Base-by-base conservation (phyloP, 169 alveolate species). In the Eimeria acervulina region DNA sequence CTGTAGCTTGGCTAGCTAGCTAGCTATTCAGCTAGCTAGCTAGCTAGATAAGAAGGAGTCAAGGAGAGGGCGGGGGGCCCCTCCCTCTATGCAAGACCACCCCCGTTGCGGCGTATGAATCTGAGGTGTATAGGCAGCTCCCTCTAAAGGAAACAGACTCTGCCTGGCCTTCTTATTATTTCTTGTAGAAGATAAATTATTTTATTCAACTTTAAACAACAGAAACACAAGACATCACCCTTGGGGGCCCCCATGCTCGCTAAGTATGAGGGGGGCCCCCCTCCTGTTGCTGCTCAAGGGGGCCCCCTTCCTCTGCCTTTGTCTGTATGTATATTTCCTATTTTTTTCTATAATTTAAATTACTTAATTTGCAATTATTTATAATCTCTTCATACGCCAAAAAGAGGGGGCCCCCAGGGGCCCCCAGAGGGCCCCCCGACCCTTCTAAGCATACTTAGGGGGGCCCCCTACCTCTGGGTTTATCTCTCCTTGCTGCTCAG, bases 201-300 rank as follows among this genome's bases (percentile, higher is more conserved):
- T 66, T 66, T 7, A 26, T 66, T 66, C 40, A 66, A 26, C 15
- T 66, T 17, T 6, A 8, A 66, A 8, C 76, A 6, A 28, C 7
- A 66, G 76, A 28, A 66, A 8, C 4, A 66, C 12, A 23, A 66
- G 12, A 47, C 5, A 47, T 12, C 76, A 26, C 76, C 36, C 28
- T 8, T 6, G 76, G 76, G 76, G 76, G 76, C 76, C 76, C 76
- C 76, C 76, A 26, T 8, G 36, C 31, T 28, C 76, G 76, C 76
- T 17, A 28, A 66, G 5, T 6, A 8, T 28, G 4, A 5, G 36
- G 76, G 76, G 76, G 76, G 40, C 76, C 36, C 76, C 36, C 76
- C 28, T 8, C 36, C 76, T 4, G 36, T 26, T 7, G 28, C 36
- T 66, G 40, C 76, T 28, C 76, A 5, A 66, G 31, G 55, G 12